Conservation (phyloP, 2,329 filamentous ascomycete species). For the Penicillium sp. region DNA sequence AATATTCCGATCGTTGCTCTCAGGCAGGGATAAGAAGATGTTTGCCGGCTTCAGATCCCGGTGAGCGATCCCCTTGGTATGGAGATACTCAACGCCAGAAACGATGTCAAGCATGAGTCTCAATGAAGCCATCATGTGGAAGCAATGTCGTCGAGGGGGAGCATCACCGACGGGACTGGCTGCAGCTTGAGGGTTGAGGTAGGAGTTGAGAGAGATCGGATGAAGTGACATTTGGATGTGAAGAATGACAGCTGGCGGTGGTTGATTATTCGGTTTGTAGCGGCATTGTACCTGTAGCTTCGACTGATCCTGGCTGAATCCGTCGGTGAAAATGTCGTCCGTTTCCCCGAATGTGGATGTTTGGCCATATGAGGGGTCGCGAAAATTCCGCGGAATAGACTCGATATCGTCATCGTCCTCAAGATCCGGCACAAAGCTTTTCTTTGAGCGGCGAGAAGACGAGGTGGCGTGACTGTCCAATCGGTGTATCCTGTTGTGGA, state of each 20-base stretch:
- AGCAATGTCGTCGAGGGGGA: conserved; percentile 54
- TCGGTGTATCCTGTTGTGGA: conserved; percentile 18
- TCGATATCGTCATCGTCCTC: conserved; percentile 51
- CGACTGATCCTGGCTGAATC: conserved; percentile 35
- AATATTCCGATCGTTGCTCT: conserved; percentile 46
- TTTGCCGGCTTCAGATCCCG: conserved; percentile 68
- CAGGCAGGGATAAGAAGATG: conserved; percentile 58
- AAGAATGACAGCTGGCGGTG: conserved; percentile 48
- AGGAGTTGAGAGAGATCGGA: conserved; percentile 60
- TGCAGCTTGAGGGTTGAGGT: conserved; percentile 46
- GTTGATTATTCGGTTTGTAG: conserved; percentile 23
- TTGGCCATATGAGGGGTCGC: conserved; percentile 28
- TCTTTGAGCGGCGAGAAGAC: conserved; percentile 42
- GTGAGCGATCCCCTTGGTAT: conserved; percentile 60
- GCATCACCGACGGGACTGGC: conserved; percentile 17
- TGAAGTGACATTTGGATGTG: conserved; percentile 69
- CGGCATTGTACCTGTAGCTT: conserved; percentile 31
- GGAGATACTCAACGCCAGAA: conserved; percentile 64
- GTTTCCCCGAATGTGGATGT: conserved; percentile 37
- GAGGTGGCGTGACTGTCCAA: conserved; percentile 38
- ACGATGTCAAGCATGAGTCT: conserved; percentile 59
- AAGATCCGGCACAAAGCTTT: conserved; percentile 37
- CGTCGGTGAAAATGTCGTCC: conserved; percentile 44
- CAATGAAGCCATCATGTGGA: conserved; percentile 58
- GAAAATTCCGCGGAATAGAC: conserved; percentile 46